Evolutionary conservation across 2,329 filamentous ascomycete genomes (phyloP), one percentile per base, ranked within the genome.

Genomic region (Chrysoporthe deuterocubensis): DNA sequence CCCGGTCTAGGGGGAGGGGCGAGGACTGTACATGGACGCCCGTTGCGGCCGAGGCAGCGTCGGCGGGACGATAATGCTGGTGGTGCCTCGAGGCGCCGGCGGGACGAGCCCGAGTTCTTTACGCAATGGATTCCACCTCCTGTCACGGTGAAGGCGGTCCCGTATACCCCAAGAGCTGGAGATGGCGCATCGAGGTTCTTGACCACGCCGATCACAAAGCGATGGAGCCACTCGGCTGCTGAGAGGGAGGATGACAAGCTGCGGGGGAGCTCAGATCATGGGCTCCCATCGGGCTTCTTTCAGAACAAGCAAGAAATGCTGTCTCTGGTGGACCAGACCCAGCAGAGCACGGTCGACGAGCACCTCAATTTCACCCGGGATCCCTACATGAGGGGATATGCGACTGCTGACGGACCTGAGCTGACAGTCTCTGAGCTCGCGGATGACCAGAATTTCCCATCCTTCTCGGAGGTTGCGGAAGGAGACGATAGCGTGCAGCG

Each of bases 361-460:
- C 82, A 88, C 69, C 77, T 89, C 54, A 77, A 83, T 44, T 81
- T 82, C 57, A 74, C 87, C 59, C 80, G 79, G 34, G 85, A 88
- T 68, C 87, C 86, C 0, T 87, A 84, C 70, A 78, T 83, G 61
- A 80, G 84, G 43, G 81, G 84, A 16, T 88, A 87, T 72, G 86
- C 87, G 9, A 79, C 78, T 8, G 75, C 84, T 1, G 81, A 85
- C 65, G 83, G 81, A 0, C 84, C 84, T 0, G 77, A 80, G 8
- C 71, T 89, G 6, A 77, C 75, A 3, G 77, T 89, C 13, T 87
- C 86, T 1, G 82, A 87, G 62, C 81, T 77, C 34, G 75, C 73
- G n/a, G 78, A 83, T 37, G 86, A 89, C 67, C 72, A 79, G 18
- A 75, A 81, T 18, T 83, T 82, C 57, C 84, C 85, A 0, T 78